A percentile compares a stretch with the other conserved stretches of the same genome.
phyloP scores from a whole-genome alignment of 345 rosid species.

The Aquilaria yunnanensis region DNA sequence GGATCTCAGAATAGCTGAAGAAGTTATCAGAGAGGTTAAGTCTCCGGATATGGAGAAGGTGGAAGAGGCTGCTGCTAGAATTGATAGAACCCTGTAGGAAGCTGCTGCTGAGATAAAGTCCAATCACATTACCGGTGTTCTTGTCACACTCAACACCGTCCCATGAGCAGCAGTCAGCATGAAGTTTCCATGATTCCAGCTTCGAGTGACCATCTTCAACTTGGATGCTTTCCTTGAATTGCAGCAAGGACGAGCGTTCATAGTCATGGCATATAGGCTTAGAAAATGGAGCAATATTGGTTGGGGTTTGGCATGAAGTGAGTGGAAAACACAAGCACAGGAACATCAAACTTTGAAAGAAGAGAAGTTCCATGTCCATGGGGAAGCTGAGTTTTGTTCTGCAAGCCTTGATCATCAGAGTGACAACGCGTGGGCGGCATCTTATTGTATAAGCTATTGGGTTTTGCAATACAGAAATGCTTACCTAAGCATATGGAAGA shows the following conservation, averaged over 20 bases:
- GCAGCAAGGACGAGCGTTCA: conserved; percentile 5
- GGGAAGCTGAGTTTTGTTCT: no score
- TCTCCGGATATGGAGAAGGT: conserved; percentile 11
- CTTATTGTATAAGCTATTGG: no score
- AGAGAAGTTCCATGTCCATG: no score
- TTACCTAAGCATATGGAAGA: no score
- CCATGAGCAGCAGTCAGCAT: conserved; percentile 6
- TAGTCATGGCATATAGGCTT: neutral
- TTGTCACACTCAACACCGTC: conserved; percentile 15
- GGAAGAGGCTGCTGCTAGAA: conserved; percentile 13
- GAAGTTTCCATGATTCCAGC: neutral
- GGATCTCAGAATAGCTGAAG: conserved; percentile 15
- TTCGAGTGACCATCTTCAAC: neutral
- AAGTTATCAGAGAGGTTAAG: conserved; percentile 12
- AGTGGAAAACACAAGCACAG: no score
- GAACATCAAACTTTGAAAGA: no score
- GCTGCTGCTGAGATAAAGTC: conserved; percentile 9
- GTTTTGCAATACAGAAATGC: no score
- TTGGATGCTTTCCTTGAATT: conserved; percentile 3
- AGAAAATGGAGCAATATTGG: no score
- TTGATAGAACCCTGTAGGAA: conserved; percentile 17
- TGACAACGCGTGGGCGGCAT: no score
- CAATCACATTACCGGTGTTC: conserved; percentile 7
- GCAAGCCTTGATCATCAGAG: no score
- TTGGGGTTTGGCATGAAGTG: no score